Evolutionary conservation across 1,284 basidiomycete genomes (phyloP).

Genomic region (Sanghuangporus weigelae): DNA sequence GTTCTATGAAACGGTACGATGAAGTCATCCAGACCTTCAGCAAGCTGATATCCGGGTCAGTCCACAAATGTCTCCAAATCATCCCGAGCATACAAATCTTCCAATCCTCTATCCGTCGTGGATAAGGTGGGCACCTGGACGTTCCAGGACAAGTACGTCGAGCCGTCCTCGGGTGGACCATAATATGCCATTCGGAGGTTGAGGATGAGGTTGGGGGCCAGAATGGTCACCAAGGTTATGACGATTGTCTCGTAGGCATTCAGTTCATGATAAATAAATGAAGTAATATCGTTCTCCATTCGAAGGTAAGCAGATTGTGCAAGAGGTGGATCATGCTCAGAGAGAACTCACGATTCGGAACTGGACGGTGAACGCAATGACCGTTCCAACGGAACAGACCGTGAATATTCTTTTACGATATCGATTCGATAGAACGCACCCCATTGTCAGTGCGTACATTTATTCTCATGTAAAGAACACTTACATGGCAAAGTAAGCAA

Average conservation of each 20-base stretch:
- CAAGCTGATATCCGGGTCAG: background rate
- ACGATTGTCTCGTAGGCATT: constrained; percentile 1
- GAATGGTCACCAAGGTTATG: constrained; percentile 1
- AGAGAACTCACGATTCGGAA: background rate
- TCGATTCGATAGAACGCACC: too few species aligned
- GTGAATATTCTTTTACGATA: background rate
- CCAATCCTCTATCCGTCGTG: background rate
- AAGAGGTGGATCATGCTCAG: background rate
- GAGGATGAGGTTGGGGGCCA: constrained; percentile 10
- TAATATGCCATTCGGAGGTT: constrained; percentile 3
- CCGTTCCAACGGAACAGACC: background rate
- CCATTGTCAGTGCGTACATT: background rate
- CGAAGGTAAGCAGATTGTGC: background rate
- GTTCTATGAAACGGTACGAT: background rate
- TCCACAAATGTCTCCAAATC: background rate
- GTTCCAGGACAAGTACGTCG: background rate
- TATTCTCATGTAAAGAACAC: background rate
- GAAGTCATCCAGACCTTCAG: background rate
- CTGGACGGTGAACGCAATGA: background rate
- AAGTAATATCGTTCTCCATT: background rate
- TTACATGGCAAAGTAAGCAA: constrained; percentile 4
- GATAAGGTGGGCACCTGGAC: background rate
- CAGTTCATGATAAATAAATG: background rate
- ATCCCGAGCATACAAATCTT: background rate
- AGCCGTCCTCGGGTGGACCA: background rate